Evolutionary conservation across 805 yeast genomes (phyloP), one percentile per base, ranked within the genome.

Genomic region (Yamadazyma sp.): DNA sequence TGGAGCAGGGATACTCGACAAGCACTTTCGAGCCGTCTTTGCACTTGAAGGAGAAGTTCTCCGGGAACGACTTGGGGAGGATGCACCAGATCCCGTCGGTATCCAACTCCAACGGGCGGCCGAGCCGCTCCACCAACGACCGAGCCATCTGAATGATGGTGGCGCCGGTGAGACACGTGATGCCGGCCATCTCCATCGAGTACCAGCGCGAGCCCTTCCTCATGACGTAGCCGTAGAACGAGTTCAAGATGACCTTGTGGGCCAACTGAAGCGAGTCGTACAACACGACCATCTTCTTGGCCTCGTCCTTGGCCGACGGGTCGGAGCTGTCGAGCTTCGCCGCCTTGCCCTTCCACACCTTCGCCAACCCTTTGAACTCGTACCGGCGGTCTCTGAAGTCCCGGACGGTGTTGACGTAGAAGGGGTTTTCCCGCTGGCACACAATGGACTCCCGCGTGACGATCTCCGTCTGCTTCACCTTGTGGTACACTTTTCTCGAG

Each of bases 71-170:
- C 35, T 79, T 73, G 2, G 99, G 99, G 29, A 93, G 68, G 46
- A 90, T 93, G 76, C 99, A 93, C 99, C 99, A 93, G 54, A 93
- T 93, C 70, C 99, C 99, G 73, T 93, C 99, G 0, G 99, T 93
- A 62, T 93, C 99, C 47, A 93, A 75, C 55, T 93, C 99, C 43
- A 93, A 67, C 0, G 99, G 99, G 50, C 98, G 73, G 1, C 99
- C 99, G 4, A 95, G 66, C 52, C 96, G 70, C 57, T 91, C 98
- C 10, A 93, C 96, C 42, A 93, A 66, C 1, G 84, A 67, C 45
- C 98, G 73, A 0, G 99, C 99, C 93, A 91, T 85, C 62, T 95
- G 98, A 68, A 93, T 93, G 51, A 93, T 93, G 0, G 95, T 88
- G 0, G 99, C 96, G 37, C 99, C 99, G 0, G 99, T 93, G 33